A percentile compares a stretch with the other conserved stretches of the same genome.
phyloP scores from a whole-genome alignment of 768 basidiomycete genomes.

The Amanita jacksonii region DNA sequence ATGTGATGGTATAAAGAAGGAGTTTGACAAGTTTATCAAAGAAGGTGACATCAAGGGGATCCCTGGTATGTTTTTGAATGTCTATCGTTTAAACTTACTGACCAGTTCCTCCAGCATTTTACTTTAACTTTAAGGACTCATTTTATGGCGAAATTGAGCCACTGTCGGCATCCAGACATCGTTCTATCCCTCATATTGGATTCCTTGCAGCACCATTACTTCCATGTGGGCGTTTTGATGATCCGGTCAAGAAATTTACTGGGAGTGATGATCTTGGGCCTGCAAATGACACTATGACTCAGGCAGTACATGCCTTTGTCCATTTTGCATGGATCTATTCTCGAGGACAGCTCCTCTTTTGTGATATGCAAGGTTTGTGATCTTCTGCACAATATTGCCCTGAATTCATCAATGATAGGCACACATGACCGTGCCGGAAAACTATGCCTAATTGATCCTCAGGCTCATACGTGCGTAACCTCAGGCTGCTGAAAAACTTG shows the following conservation, averaged over 20 bases:
- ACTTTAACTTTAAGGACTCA: slow-evolving; percentile 3
- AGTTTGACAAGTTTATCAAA: too few species aligned
- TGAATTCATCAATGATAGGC: neutral
- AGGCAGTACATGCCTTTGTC: slow-evolving; percentile 19
- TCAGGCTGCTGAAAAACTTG: neutral
- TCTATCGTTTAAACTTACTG: neutral
- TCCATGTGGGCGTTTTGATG: slow-evolving; percentile 16
- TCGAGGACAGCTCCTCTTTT: slow-evolving; percentile 10
- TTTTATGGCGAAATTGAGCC: neutral
- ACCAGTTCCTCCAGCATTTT: neutral
- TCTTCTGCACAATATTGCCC: neutral
- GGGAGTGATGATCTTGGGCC: slow-evolving; percentile 18
- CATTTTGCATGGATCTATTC: slow-evolving; percentile 20
- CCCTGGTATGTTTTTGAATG: neutral
- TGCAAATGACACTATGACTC: slow-evolving; percentile 14
- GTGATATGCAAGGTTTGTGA: slow-evolving; percentile 21
- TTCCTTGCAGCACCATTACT: slow-evolving; percentile 21
- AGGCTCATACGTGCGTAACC: slow-evolving; percentile 16
- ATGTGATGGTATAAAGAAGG: too few species aligned
- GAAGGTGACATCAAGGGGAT: neutral
- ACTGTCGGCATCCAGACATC: neutral
- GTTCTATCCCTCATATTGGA: slow-evolving; percentile 6
- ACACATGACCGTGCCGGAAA: neutral
- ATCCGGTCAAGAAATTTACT: slow-evolving; percentile 18
- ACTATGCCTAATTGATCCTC: slow-evolving; percentile 18